Percentiles rank a stretch among this genome's conserved stretches.
These are phyloP conservation scores for Blastobotrys malaysiensis DNA, from an alignment of 1,139 yeast species.

Conservation along the genomic window DNA sequence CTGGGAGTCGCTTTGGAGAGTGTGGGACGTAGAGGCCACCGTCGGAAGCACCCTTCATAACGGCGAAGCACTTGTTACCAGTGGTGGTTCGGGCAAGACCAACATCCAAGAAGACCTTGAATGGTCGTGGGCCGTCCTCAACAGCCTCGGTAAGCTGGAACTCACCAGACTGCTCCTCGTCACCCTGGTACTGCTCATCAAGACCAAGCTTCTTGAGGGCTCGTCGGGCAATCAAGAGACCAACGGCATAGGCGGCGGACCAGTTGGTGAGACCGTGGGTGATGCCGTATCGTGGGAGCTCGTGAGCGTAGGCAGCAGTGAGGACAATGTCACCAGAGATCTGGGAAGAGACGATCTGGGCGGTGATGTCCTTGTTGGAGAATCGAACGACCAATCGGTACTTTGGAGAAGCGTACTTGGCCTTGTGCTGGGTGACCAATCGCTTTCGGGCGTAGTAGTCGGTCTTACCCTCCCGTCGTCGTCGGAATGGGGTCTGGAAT, in stretches of 20 bases:
- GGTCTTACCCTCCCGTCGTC: constrained; percentile 99
- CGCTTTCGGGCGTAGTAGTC: constrained; percentile 99
- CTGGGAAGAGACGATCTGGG: constrained; percentile 95
- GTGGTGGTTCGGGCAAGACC: constrained; percentile 99
- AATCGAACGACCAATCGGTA: constrained; percentile 99
- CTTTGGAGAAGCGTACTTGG: constrained; percentile 99
- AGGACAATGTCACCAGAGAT: constrained; percentile 95
- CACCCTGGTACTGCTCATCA: constrained; percentile 98
- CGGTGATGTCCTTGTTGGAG: constrained; percentile 99
- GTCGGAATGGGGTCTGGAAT: constrained; percentile 99
- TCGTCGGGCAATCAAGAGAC: constrained; percentile 99
- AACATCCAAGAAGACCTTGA: constrained; percentile 98
- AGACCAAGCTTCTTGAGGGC: constrained; percentile 96
- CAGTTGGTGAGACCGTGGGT: constrained; percentile 99
- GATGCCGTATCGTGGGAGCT: constrained; percentile 97
- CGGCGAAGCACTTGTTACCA: constrained; percentile 99
- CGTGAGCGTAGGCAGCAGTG: constrained; percentile 98
- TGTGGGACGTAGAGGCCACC: constrained; percentile 99
- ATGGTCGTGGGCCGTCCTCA: constrained; percentile 99
- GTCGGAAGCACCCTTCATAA: constrained; percentile 99
- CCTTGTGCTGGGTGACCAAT: constrained; percentile 99
- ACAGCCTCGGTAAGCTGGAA: constrained; percentile 97
- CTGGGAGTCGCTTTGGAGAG: constrained; percentile 99
- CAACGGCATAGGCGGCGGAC: constrained; percentile 99
- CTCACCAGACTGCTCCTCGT: constrained; percentile 99